Base-by-base conservation (phyloP, 352 stramenopile genomes). In the Phytopythium montanum region DNA sequence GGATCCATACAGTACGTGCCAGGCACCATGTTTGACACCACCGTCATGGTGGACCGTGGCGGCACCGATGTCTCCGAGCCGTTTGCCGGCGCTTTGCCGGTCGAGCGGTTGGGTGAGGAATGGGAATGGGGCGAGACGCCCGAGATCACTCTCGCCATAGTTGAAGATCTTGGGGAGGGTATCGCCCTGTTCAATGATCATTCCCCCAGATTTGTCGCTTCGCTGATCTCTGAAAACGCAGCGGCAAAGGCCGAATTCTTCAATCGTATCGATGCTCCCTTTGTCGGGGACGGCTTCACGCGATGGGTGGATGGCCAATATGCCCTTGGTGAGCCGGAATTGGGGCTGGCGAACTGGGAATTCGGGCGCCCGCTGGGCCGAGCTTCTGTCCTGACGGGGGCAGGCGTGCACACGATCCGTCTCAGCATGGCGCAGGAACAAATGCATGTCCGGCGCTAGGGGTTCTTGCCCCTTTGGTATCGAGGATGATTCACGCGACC, bases 151-250 rank as follows among this genome's bases (percentile, higher is more conserved):
- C 39, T 46, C 39, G 39, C 39, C 39, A 46, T 46, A 46, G 39
- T 46, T 46, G 39, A 46, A 46, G 39, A 46, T 46, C 39, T 46
- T 46, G 39, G 39, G 39, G 39, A 46, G 39, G 39, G 39, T 46
- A 46, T 46, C 39, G 39, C 39, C 39, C 39, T 46, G 39, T 46
- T 46, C 39, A 46, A 46, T 46, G 39, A 46, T 46, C 39, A 46
- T 46, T 46, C 39, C 39, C 39, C 39, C 39, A 46, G 39, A 46
- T 46, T 46, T 46, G 39, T 46, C 39, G 39, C 39, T 46, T 46
- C 39, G 39, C 39, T 46, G 39, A 46, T 46, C 39, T 46, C 39
- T 46, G 39, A 46, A 46, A 46, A 46, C 39, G 39, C 39, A 46
- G 39, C 39, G 39, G 39, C 39, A 46, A 46, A 46, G 39, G 39